Conservation (phyloP, 2,329 filamentous ascomycete species). For the Graphium sp. region DNA sequence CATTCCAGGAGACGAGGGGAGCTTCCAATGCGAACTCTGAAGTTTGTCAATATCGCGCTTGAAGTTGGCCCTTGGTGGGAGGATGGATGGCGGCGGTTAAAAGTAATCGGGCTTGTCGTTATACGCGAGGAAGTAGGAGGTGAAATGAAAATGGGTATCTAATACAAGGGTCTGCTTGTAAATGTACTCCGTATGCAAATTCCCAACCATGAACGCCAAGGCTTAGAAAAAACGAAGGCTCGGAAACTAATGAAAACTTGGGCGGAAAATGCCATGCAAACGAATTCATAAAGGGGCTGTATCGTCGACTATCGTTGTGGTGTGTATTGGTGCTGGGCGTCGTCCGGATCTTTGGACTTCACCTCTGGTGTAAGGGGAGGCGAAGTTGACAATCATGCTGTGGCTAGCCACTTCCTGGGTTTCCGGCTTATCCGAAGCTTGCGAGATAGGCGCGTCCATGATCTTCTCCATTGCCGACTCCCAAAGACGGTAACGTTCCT, state of each 20-base stretch:
- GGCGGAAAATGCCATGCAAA: too few relatives aligned
- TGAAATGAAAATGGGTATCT: background rate
- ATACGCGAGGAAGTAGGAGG: background rate
- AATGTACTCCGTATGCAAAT: too few relatives aligned
- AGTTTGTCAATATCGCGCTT: too few relatives aligned
- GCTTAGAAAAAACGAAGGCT: too few relatives aligned
- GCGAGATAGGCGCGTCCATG: constrained; percentile 16
- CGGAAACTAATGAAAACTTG: too few relatives aligned
- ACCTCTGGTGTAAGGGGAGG: constrained; percentile 1
- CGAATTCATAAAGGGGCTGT: too few relatives aligned
- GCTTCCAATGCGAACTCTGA: too few relatives aligned
- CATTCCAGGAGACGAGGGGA: too few relatives aligned
- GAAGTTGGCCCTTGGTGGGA: constrained; percentile 1
- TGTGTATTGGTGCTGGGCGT: background rate
- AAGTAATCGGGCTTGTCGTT: constrained; percentile 1
- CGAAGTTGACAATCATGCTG: constrained; percentile 43
- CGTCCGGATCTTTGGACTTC: background rate
- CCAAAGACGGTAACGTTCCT: constrained; percentile 41
- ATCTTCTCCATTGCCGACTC: constrained; percentile 43
- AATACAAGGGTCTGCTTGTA: too few relatives aligned
- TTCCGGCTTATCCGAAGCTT: background rate
- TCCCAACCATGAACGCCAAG: too few relatives aligned
- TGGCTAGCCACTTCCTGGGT: constrained; percentile 38
- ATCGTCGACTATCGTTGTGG: background rate
- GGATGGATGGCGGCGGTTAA: constrained; percentile 2